phyloP scores from a whole-genome alignment of 2,329 filamentous ascomycete genomes.

The Iodosphaeria phyllophila region DNA sequence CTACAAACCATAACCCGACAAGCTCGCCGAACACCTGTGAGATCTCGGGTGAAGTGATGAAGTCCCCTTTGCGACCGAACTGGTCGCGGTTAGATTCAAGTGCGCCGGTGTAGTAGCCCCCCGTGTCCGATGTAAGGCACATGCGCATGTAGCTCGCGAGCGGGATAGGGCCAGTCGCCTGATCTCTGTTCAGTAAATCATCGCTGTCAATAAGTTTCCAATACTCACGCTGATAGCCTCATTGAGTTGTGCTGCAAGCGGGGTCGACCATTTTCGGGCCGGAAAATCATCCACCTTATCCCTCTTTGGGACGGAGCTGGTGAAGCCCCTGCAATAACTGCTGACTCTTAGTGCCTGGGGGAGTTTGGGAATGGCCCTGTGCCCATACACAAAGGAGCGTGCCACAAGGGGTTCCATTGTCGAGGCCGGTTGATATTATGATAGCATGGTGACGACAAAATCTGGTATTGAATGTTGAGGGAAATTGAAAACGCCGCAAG shows the following conservation, averaged over 20 bases:
- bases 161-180: conserved; percentile 71
- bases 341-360: conserved; percentile 4
- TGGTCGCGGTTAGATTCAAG: conserved; percentile 55
- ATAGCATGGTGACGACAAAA: too few species aligned
- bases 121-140: conserved; percentile 78
- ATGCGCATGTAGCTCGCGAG: conserved; percentile 96
- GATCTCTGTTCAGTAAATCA: conserved; percentile 6
- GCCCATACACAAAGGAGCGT: too few species aligned
- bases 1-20: conserved; percentile 82
- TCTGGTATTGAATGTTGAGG: too few species aligned
- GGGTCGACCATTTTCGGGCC: conserved; percentile 70
- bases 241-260: conserved; percentile 69
- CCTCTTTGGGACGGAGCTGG: conserved; percentile 11
- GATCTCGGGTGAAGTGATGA: conserved; percentile 93
- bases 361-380: conserved; percentile 6
- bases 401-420: too few species aligned
- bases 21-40: conserved; percentile 94
- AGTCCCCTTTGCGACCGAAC: conserved; percentile 87
- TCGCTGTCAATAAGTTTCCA: neutral
- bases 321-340: conserved; percentile 6
- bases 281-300: conserved; percentile 14
- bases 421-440: too few species aligned
- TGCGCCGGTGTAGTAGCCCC: conserved; percentile 81
- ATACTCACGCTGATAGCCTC: conserved; percentile 62
- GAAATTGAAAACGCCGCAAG: too few species aligned